Conservation (phyloP, 805 yeast species). For the Candida insectalens region DNA sequence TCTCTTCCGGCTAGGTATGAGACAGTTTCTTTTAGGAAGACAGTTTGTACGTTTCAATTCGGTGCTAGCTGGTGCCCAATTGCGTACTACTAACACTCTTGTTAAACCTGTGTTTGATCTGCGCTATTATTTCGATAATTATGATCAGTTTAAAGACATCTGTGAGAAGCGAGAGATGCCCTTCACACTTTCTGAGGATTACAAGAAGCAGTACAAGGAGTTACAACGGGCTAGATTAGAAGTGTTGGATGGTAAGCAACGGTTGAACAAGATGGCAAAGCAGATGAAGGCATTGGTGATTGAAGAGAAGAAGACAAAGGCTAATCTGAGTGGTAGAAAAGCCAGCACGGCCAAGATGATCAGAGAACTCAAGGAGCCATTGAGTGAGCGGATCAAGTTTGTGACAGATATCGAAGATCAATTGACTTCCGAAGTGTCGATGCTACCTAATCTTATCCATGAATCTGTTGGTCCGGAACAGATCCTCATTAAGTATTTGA, state of each 20-base stretch:
- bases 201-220: conserved; percentile 12
- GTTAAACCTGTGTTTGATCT: conserved; percentile 27
- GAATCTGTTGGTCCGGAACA: conserved; percentile 33
- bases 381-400: conserved; percentile 20
- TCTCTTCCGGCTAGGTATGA: no score
- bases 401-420: conserved; percentile 24
- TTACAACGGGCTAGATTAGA: conserved; percentile 6
- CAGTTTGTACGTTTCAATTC: conserved; percentile 4
- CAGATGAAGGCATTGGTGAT: conserved; percentile 11
- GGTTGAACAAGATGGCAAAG: conserved; percentile 13
- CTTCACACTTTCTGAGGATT: conserved; percentile 15
- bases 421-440: conserved; percentile 32
- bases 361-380: conserved; percentile 17
- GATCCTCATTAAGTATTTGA: conserved; percentile 41
- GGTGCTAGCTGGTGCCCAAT: conserved; percentile 1
- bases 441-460: conserved; percentile 57
- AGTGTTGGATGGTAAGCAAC: conserved; percentile 13
- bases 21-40: no score
- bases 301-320: conserved; percentile 8
- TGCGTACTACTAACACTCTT: conserved; percentile 20
- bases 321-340: conserved; percentile 6
- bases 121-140: conserved; percentile 20
- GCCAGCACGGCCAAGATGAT: conserved; percentile 10
- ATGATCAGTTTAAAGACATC: conserved; percentile 18
- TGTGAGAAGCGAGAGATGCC: conserved; percentile 25